These are phyloP conservation scores for Ensete glaucum DNA, from an alignment of 176 grass and related monocot genomes.

Conservation along the genomic window DNA sequence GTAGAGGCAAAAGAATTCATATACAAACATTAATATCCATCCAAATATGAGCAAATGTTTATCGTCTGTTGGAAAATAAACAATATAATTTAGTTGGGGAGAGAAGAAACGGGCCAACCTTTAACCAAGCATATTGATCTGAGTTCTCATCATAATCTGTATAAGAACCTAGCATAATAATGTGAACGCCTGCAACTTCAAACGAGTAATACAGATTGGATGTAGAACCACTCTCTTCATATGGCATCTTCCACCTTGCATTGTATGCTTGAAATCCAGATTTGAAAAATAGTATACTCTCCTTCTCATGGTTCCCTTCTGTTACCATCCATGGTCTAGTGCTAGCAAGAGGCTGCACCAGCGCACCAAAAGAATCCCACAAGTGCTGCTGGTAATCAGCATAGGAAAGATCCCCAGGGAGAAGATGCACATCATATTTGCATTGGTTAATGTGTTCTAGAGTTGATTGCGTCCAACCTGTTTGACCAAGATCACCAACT, in stretches of 20 bases:
- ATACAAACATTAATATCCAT: no score
- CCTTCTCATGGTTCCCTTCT: constrained; percentile 97
- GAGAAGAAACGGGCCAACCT: constrained; percentile 27
- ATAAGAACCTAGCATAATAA: constrained; percentile 92
- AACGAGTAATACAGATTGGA: constrained; percentile 96
- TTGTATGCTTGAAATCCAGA: constrained; percentile 83
- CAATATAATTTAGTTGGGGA: neutral
- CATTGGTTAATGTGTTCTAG: constrained; percentile 66
- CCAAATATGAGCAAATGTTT: no score
- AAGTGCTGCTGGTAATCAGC: constrained; percentile 93
- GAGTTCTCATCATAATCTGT: constrained; percentile 87
- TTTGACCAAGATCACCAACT: constrained; percentile 92
- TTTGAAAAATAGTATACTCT: constrained; percentile 53
- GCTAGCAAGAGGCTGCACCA: constrained; percentile 90
- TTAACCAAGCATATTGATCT: constrained; percentile 93
- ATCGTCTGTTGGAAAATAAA: neutral
- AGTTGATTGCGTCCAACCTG: constrained; percentile 74
- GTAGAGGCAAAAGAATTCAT: no score
- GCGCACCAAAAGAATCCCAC: constrained; percentile 80
- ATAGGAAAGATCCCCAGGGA: constrained; percentile 88
- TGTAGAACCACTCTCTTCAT: constrained; percentile 65
- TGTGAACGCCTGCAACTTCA: constrained; percentile 57
- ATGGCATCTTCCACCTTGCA: constrained; percentile 96
- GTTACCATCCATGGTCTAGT: constrained; percentile 90
- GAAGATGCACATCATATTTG: constrained; percentile 72